Percentiles rank a stretch among this genome's conserved stretches.
phyloP scores from a whole-genome alignment of 495 filamentous ascomycete species.

The Acidiella bohemica region DNA sequence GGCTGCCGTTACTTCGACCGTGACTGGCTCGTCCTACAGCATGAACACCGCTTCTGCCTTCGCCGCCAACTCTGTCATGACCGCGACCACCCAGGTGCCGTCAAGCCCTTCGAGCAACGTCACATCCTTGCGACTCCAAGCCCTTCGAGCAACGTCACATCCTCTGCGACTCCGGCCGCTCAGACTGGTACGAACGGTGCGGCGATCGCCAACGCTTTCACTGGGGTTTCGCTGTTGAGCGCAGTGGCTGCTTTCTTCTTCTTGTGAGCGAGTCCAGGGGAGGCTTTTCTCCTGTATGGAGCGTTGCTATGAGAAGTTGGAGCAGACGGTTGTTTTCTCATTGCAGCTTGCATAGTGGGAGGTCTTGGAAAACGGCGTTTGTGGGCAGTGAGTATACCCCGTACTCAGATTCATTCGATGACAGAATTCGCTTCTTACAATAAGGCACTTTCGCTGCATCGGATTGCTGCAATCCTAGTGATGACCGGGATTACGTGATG shows the following conservation, averaged over 20 bases:
- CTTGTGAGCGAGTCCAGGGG: slow-evolving; percentile 1
- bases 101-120: slow-evolving; percentile 6
- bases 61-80: slow-evolving; percentile 1
- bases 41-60: slow-evolving; percentile 5
- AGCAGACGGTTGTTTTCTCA: too few relatives aligned
- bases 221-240: slow-evolving; percentile 4
- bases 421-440: too few relatives aligned
- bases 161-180: not conserved
- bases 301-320: too few relatives aligned
- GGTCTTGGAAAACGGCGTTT: too few relatives aligned
- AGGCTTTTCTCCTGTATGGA: too few relatives aligned
- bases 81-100: not conserved
- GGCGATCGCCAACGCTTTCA: not conserved
- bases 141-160: not conserved
- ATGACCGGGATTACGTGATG: too few relatives aligned
- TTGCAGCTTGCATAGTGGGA: too few relatives aligned
- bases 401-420: too few relatives aligned
- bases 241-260: slow-evolving; percentile 2
- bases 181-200: slow-evolving; percentile 1
- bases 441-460: too few relatives aligned
- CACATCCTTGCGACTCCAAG: not conserved
- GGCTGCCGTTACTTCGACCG: slow-evolving; percentile 4
- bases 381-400: too few relatives aligned
- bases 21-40: slow-evolving; percentile 5
- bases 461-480: too few relatives aligned